Evolutionary conservation across 352 stramenopile species (phyloP).

Genomic region (Globisporangium lucens): DNA sequence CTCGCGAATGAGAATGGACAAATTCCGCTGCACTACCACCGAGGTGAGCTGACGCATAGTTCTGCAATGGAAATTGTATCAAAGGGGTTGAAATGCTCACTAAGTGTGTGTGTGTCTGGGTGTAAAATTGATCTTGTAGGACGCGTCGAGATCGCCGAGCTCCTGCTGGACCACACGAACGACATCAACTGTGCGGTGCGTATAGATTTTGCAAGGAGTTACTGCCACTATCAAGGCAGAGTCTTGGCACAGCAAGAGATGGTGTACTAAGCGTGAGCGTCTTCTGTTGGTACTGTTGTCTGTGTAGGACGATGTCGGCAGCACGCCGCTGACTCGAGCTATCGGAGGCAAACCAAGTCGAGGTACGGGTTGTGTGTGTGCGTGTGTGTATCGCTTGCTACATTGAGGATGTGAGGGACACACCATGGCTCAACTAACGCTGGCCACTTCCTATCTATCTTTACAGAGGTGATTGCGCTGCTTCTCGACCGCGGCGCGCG

Average conservation of each 20-base stretch:
- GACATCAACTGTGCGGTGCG: conserved; percentile 60
- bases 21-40: conserved; percentile 72
- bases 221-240: no score
- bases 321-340: conserved; percentile 60
- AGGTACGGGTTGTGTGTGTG: conserved; percentile 23
- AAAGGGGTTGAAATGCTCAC: background rate
- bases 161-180: conserved; percentile 65
- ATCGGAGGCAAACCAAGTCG: conserved; percentile 50
- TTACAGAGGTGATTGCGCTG: conserved; percentile 52
- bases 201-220: background rate
- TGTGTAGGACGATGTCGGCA: conserved; percentile 55
- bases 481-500: conserved; percentile 63
- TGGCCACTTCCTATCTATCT: conserved; percentile 1
- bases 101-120: background rate
- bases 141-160: conserved; percentile 58
- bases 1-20: conserved; percentile 70
- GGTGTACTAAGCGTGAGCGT: no score
- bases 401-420: background rate
- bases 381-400: background rate
- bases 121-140: conserved; percentile 20
- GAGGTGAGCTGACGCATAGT: conserved; percentile 26
- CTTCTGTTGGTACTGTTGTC: background rate
- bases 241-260: no score
- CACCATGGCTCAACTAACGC: background rate
- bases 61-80: background rate